Percentiles rank a stretch among this genome's conserved stretches.
Conservation (phyloP, 1,284 basidiomycete species). For the Ustilago nuda region DNA sequence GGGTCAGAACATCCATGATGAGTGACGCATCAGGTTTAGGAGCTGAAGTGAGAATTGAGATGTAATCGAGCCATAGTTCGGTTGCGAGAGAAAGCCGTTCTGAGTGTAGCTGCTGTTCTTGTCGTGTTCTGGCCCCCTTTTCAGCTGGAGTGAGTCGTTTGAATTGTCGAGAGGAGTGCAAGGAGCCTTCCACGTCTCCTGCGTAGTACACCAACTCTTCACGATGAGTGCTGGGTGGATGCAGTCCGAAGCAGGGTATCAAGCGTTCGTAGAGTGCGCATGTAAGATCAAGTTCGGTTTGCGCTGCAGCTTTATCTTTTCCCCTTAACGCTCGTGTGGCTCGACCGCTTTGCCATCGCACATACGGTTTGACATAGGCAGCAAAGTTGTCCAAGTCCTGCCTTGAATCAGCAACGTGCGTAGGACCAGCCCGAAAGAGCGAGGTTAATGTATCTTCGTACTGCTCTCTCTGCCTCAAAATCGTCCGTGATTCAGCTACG, state of each 20-base stretch:
- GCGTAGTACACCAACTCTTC: slow-evolving; percentile 37
- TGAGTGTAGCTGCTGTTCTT: slow-evolving; percentile 36
- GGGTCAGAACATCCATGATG: slow-evolving; percentile 42
- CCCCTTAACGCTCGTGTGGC: slow-evolving; percentile 29
- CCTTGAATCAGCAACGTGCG: slow-evolving; percentile 20
- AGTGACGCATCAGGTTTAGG: slow-evolving; percentile 36
- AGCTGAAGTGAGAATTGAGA: slow-evolving; percentile 24
- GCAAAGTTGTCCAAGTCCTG: slow-evolving; percentile 27
- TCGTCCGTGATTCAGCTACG: slow-evolving; percentile 34
- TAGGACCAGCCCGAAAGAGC: neutral
- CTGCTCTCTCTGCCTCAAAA: slow-evolving; percentile 35
- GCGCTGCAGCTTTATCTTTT: slow-evolving; percentile 44
- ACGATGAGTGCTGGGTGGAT: slow-evolving; percentile 31
- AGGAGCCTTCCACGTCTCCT: slow-evolving; percentile 25
- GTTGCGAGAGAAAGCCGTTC: slow-evolving; percentile 37
- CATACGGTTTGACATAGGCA: slow-evolving; percentile 42
- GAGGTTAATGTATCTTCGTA: slow-evolving; percentile 43
- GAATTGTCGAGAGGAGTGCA: slow-evolving; percentile 25
- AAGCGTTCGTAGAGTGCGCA: slow-evolving; percentile 40
- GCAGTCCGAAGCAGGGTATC: slow-evolving; percentile 37
- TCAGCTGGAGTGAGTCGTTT: slow-evolving; percentile 31
- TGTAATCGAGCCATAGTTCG: slow-evolving; percentile 62
- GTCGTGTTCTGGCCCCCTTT: slow-evolving; percentile 16
- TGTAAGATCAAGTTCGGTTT: slow-evolving; percentile 29
- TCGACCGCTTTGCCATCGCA: slow-evolving; percentile 45